Evolutionary conservation across 2,329 filamentous ascomycete genomes (phyloP).

Genomic region (Rhinocladiella mackenziei): DNA sequence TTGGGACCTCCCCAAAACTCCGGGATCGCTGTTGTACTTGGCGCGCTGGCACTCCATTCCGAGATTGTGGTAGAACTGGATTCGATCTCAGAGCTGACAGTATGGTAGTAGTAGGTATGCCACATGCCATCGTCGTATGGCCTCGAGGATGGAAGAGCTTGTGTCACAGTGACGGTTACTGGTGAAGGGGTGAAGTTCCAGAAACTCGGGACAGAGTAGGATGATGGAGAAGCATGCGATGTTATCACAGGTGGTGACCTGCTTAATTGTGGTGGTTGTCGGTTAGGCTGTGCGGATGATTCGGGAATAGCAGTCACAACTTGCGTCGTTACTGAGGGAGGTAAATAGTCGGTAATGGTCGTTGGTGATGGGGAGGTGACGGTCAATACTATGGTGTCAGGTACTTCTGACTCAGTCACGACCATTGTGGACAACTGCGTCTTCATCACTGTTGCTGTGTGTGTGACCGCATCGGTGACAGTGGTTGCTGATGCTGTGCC

Average conservation of each 20-base stretch:
- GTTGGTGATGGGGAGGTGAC: slow-evolving; percentile 20
- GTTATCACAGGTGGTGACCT: neutral
- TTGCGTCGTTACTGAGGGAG: slow-evolving; percentile 13
- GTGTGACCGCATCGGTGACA: slow-evolving; percentile 30
- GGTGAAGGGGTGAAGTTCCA: too few species aligned
- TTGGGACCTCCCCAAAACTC: too few species aligned
- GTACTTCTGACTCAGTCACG: slow-evolving; percentile 24
- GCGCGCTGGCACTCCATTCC: slow-evolving; percentile 3
- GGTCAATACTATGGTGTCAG: slow-evolving; percentile 27
- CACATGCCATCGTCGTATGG: slow-evolving; percentile 33
- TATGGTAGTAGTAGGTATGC: slow-evolving; percentile 33
- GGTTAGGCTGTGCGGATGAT: neutral
- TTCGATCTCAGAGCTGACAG: slow-evolving; percentile 5
- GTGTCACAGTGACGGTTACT: slow-evolving; percentile 24
- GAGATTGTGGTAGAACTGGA: slow-evolving; percentile 5
- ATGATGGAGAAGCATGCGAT: too few species aligned
- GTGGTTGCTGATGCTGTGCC: slow-evolving; percentile 23
- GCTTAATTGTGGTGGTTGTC: neutral
- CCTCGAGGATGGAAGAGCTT: slow-evolving; percentile 22
- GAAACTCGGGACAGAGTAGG: too few species aligned
- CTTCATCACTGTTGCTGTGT: slow-evolving; percentile 25
- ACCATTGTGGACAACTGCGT: slow-evolving; percentile 32
- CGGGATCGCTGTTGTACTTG: slow-evolving; percentile 10
- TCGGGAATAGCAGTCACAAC: slow-evolving; percentile 6
- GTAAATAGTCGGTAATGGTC: slow-evolving; percentile 19